phyloP scores from a whole-genome alignment of 371 early-diverging fungal species.

The Haplosporangium sp. region DNA sequence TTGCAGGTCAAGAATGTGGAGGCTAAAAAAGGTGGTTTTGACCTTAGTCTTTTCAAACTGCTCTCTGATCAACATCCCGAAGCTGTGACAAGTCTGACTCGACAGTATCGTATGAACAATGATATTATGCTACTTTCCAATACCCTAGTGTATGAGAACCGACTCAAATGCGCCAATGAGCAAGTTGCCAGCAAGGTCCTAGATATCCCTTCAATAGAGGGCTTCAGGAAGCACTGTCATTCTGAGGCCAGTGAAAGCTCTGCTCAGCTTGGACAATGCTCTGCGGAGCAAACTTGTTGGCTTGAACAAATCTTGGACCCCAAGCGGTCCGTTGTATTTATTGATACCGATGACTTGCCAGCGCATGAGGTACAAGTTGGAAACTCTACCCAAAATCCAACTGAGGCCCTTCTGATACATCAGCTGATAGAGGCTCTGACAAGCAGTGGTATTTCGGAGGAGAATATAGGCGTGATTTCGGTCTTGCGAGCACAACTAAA shows the following conservation, averaged over 20 bases:
- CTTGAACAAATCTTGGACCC: conserved; percentile 72
- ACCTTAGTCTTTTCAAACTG: conserved; percentile 80
- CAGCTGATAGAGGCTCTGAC: conserved; percentile 70
- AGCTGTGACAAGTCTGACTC: conserved; percentile 79
- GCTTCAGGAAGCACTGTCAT: conserved; percentile 46
- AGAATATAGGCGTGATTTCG: conserved; percentile 84
- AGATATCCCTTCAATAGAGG: conserved; percentile 59
- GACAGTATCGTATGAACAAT: conserved; percentile 97
- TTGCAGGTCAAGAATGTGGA: conserved; percentile 64
- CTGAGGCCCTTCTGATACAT: conserved; percentile 75
- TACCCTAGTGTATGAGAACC: conserved; percentile 83
- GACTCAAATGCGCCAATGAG: conserved; percentile 83
- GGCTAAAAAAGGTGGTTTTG: conserved; percentile 64
- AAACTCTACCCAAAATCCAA: conserved; percentile 72
- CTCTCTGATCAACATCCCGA: conserved; percentile 87
- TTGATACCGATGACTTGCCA: conserved; percentile 82
- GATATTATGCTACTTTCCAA: conserved; percentile 95
- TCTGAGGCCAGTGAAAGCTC: neutral
- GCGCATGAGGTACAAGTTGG: conserved; percentile 69
- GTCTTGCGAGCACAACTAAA: conserved; percentile 90
- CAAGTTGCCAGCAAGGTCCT: conserved; percentile 68
- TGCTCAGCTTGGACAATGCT: neutral
- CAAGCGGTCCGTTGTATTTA: conserved; percentile 76
- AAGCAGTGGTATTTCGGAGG: conserved; percentile 71
- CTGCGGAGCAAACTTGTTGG: conserved; percentile 67